Conservation (phyloP, 352 stramenopile genomes). For the Phytophthora gonapodyides region DNA sequence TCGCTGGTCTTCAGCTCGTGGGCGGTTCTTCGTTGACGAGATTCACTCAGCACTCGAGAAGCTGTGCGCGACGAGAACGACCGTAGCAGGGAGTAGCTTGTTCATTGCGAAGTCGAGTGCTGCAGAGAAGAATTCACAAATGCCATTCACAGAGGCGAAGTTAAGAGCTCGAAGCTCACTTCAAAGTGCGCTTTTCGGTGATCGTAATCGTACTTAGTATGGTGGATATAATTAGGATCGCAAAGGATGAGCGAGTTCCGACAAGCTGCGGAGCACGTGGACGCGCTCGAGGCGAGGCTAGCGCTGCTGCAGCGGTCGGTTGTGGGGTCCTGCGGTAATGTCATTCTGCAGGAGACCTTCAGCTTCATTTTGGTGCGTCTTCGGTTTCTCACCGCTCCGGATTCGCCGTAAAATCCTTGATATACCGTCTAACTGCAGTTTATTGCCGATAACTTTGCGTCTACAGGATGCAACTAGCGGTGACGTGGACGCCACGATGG, state of each 20-base stretch:
- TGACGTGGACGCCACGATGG: conserved; percentile 43
- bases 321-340: neutral
- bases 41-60: neutral
- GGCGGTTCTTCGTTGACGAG: neutral
- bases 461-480: conserved; percentile 36
- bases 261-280: conserved; percentile 44
- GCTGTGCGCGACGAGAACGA: neutral
- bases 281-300: conserved; percentile 46
- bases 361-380: conserved; percentile 40
- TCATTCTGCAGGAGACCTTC: conserved; percentile 22
- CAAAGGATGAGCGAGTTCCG: conserved; percentile 62
- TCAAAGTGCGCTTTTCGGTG: no score
- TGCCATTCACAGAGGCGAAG: no score
- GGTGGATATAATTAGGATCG: neutral
- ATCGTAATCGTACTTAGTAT: neutral
- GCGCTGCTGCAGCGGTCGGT: conserved; percentile 30
- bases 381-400: neutral
- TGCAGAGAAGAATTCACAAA: no score
- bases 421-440: conserved; percentile 3
- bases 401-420: conserved; percentile 10
- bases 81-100: conserved; percentile 9
- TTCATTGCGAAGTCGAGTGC: conserved; percentile 1
- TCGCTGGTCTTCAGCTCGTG: neutral
- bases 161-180: no score
- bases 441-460: conserved; percentile 10